A percentile compares a stretch with the other conserved stretches of the same genome.
Evolutionary conservation across 371 early-diverging fungal genomes (phyloP).

Genomic region (Mucor irregularis): DNA sequence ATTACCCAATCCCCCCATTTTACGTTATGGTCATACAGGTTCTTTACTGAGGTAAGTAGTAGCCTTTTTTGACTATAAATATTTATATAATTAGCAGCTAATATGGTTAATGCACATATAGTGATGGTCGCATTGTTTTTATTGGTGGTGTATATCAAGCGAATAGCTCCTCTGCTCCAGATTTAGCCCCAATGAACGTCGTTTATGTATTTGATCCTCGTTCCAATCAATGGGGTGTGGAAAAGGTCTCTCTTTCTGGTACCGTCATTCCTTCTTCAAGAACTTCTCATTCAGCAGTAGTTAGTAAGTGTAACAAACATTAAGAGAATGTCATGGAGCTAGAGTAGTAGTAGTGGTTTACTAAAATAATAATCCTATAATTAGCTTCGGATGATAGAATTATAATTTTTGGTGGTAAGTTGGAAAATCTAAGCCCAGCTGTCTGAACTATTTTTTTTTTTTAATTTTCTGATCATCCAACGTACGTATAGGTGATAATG

Average conservation of each 20-base stretch:
- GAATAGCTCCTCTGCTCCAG: neutral
- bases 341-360: too few species aligned
- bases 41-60: slow-evolving; percentile 39
- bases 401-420: slow-evolving; percentile 47
- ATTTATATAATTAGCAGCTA: neutral
- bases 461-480: neutral
- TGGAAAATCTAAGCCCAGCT: too few species aligned
- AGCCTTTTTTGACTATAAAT: too few species aligned
- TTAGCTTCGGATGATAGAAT: slow-evolving; percentile 39
- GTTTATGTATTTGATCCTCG: slow-evolving; percentile 30
- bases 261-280: slow-evolving; percentile 18
- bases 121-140: slow-evolving; percentile 41
- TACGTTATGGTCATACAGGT: slow-evolving; percentile 40
- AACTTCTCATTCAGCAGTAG: slow-evolving; percentile 34
- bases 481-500: slow-evolving; percentile 41
- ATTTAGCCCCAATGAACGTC: slow-evolving; percentile 13
- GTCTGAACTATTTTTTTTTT: too few species aligned
- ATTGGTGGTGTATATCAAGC: slow-evolving; percentile 36
- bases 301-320: slow-evolving; percentile 25
- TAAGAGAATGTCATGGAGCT: too few species aligned
- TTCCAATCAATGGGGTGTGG: slow-evolving; percentile 6
- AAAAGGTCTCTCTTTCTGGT: neutral
- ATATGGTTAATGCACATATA: slow-evolving; percentile 10
- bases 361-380: neutral
- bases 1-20: slow-evolving; percentile 15